phyloP scores from a whole-genome alignment of 768 basidiomycete genomes.

The Mycena alexandri region DNA sequence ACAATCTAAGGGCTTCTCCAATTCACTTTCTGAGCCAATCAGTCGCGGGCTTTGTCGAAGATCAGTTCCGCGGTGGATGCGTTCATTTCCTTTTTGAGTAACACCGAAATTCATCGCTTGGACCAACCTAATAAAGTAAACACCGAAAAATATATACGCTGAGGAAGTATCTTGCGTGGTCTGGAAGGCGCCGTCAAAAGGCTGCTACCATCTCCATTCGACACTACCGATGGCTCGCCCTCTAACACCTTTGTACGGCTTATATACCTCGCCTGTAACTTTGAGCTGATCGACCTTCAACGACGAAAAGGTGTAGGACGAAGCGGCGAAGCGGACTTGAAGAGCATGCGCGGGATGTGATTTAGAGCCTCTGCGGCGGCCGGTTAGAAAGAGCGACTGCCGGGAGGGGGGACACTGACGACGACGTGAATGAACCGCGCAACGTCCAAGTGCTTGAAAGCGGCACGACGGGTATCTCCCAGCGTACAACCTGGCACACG shows the following conservation, averaged over 20 bases:
- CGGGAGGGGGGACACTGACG: constrained; percentile 54
- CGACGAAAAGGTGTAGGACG: constrained; percentile 80
- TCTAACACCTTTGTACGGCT: constrained; percentile 93
- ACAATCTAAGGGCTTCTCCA: constrained; percentile 12
- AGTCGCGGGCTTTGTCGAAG: background rate
- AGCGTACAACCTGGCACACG: constrained; percentile 70
- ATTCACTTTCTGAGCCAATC: background rate
- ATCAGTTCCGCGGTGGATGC: background rate
- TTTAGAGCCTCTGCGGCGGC: constrained; percentile 48
- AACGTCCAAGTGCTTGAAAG: constrained; percentile 80
- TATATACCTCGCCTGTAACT: constrained; percentile 83
- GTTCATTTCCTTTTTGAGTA: background rate
- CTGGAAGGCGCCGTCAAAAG: no score
- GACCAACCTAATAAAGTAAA: background rate
- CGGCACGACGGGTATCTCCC: constrained; percentile 79
- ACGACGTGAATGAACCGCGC: constrained; percentile 81
- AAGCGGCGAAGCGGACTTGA: constrained; percentile 78
- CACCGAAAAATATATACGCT: no score
- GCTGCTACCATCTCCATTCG: constrained; percentile 71
- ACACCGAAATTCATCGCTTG: constrained; percentile 3
- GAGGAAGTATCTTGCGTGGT: no score
- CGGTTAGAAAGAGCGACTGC: background rate
- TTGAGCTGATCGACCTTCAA: constrained; percentile 90
- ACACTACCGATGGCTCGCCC: constrained; percentile 74
- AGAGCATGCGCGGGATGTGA: constrained; percentile 82